Percentiles rank a stretch among this genome's conserved stretches.
These are phyloP conservation scores for Rheum nobile DNA, from an alignment of 148 eudicot species.

Conservation along the genomic window DNA sequence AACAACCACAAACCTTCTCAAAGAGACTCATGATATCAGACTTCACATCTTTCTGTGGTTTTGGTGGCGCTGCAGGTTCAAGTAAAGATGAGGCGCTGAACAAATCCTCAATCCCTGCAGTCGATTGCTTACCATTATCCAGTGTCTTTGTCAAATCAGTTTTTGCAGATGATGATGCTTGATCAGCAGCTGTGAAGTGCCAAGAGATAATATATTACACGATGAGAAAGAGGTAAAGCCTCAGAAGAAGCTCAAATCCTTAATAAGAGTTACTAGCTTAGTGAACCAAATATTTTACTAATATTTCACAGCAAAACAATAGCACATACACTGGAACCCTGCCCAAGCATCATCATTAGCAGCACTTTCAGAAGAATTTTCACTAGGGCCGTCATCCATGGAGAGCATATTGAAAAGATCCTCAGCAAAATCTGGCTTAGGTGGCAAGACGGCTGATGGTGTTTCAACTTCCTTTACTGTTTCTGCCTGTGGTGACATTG, in stretches of 20 bases:
- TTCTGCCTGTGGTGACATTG: slow-evolving; percentile 33
- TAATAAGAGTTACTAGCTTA: background rate
- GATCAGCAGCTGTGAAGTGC: slow-evolving; percentile 57
- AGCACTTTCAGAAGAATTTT: slow-evolving; percentile 42
- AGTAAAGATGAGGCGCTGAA: slow-evolving; percentile 48
- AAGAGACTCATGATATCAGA: slow-evolving; percentile 94
- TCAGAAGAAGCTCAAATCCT: background rate
- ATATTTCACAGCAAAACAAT: slow-evolving; percentile 8
- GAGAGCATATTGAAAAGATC: slow-evolving; percentile 95
- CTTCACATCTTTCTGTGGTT: slow-evolving; percentile 72
- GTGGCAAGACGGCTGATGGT: slow-evolving; percentile 34
- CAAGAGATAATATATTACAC: background rate
- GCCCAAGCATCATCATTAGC: slow-evolving; percentile 85
- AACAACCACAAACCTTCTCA: slow-evolving; percentile 58
- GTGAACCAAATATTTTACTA: background rate
- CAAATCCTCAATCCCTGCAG: slow-evolving; percentile 69
- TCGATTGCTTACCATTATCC: slow-evolving; percentile 35
- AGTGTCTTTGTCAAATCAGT: slow-evolving; percentile 27
- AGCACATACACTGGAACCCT: slow-evolving; percentile 79
- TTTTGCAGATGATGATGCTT: slow-evolving; percentile 48
- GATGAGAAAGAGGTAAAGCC: background rate
- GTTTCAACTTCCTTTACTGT: slow-evolving; percentile 28
- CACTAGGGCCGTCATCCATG: slow-evolving; percentile 65
- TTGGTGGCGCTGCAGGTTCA: slow-evolving; percentile 25
- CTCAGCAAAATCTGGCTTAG: slow-evolving; percentile 80